Conservation (phyloP, 768 basidiomycete genomes). For the Leccinum rimulosum region DNA sequence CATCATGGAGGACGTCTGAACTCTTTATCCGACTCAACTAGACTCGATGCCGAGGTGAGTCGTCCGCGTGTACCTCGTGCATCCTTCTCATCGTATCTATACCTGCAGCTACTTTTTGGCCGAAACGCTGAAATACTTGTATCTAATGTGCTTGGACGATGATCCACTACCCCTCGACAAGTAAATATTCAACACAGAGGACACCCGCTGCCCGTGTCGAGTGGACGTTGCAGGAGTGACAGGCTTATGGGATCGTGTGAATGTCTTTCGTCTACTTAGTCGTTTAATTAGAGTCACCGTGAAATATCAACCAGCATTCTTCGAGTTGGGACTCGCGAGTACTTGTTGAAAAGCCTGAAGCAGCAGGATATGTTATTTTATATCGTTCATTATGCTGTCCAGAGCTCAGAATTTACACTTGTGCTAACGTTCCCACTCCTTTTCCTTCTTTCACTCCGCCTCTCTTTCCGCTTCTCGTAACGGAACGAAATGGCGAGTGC, state of each 20-base stretch:
- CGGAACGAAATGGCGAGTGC: too few species aligned
- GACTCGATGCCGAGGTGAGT: conserved; percentile 73
- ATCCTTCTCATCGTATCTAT: neutral
- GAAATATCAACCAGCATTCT: neutral
- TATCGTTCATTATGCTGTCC: too few species aligned
- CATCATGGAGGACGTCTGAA: conserved; percentile 46
- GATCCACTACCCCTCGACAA: neutral
- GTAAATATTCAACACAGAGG: neutral
- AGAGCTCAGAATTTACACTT: too few species aligned
- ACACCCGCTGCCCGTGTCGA: neutral
- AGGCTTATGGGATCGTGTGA: neutral
- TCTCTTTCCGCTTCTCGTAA: too few species aligned
- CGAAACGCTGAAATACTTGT: neutral
- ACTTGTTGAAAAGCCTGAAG: too few species aligned
- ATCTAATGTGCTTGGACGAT: neutral
- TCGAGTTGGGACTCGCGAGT: too few species aligned
- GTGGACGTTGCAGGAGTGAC: neutral
- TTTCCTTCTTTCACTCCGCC: too few species aligned
- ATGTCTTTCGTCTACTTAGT: neutral
- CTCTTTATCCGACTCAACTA: conserved; percentile 31
- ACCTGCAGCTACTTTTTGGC: neutral
- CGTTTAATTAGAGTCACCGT: neutral
- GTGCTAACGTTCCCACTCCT: too few species aligned
- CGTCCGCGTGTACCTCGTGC: neutral
- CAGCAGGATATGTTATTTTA: too few species aligned